These are phyloP conservation scores for Aspergillus flavus DNA, from an alignment of 2,329 filamentous ascomycete genomes.

Conservation along the genomic window DNA sequence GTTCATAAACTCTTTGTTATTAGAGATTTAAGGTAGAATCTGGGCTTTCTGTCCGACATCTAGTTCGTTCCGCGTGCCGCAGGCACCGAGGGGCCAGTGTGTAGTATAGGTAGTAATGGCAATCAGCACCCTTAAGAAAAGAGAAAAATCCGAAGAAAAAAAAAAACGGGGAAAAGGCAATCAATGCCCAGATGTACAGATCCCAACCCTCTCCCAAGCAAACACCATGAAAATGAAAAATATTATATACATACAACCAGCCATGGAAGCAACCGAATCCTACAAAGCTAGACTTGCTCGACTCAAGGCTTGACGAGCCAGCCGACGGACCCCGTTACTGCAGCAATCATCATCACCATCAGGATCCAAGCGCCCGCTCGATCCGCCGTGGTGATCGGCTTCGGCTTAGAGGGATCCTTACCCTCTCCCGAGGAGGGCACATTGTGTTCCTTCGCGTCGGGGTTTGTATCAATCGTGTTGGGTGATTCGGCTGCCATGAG, in stretches of 20 bases:
- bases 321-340: neutral
- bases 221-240: neutral
- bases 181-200: slow-evolving; percentile 3
- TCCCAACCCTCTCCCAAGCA: neutral
- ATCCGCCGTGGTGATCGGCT: slow-evolving; percentile 25
- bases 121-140: neutral
- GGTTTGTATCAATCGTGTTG: slow-evolving; percentile 29
- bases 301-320: slow-evolving; percentile 9
- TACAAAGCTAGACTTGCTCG: neutral
- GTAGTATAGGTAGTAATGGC: neutral
- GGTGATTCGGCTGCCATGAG: slow-evolving; percentile 49
- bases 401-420: slow-evolving; percentile 7
- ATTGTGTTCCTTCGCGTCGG: slow-evolving; percentile 55
- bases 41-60: neutral
- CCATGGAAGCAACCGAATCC: neutral
- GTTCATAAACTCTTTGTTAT: neutral
- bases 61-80: neutral
- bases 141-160: neutral
- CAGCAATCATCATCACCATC: slow-evolving; percentile 28
- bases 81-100: neutral
- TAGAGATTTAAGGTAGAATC: neutral
- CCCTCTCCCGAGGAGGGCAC: slow-evolving; percentile 31
- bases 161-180: neutral
- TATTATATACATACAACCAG: slow-evolving; percentile 1
- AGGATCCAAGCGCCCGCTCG: slow-evolving; percentile 35